phyloP scores from a whole-genome alignment of 2,329 filamentous ascomycete genomes.

The Aspergillus sergii region DNA sequence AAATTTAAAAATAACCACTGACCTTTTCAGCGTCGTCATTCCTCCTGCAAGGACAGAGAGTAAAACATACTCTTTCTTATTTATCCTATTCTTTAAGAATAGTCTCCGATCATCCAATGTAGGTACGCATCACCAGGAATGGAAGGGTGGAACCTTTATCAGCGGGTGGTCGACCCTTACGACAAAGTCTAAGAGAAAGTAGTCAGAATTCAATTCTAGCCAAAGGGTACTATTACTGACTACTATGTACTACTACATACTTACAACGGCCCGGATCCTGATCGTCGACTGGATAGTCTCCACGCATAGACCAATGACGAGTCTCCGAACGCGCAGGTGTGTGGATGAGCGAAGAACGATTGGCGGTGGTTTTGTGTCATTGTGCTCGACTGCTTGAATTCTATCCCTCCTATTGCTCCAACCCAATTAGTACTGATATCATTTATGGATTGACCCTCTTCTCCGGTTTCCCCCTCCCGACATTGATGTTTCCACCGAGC shows the following conservation, averaged over 20 bases:
- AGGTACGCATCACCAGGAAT: neutral
- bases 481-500: neutral
- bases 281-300: neutral
- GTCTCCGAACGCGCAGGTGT: conserved; percentile 23
- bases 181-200: neutral
- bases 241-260: neutral
- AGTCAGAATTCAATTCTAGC: neutral
- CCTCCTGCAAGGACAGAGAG: neutral
- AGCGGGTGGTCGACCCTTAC: neutral
- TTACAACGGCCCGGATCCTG: neutral
- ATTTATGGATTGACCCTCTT: neutral
- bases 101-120: neutral
- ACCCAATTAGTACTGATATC: neutral
- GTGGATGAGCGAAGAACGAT: conserved; percentile 11
- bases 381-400: neutral
- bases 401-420: neutral
- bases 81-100: neutral
- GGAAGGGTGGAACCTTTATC: neutral
- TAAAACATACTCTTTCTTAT: neutral
- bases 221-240: neutral
- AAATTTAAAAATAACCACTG: neutral
- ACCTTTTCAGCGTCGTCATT: neutral
- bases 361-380: conserved; percentile 6
- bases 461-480: neutral
- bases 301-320: conserved; percentile 28